Evolutionary conservation across 805 yeast genomes (phyloP).

Genomic region (Cephaloascus albidus): DNA sequence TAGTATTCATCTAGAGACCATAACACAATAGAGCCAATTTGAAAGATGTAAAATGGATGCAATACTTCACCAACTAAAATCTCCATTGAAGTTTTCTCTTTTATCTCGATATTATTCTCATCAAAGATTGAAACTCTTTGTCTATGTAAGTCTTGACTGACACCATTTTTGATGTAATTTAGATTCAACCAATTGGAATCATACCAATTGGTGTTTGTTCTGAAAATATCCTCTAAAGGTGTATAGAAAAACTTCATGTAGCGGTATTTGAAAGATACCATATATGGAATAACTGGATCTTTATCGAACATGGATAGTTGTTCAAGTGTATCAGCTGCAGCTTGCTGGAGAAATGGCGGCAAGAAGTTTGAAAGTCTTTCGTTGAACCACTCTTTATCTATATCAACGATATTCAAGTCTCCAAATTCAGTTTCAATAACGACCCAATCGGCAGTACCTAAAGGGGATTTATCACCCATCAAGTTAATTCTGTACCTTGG

Average conservation of each 20-base stretch:
- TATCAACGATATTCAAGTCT: slow-evolving; percentile 54
- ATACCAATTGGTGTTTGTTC: slow-evolving; percentile 79
- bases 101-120: slow-evolving; percentile 62
- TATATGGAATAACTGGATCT: slow-evolving; percentile 61
- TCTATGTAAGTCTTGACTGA: slow-evolving; percentile 58
- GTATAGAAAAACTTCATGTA: slow-evolving; percentile 76
- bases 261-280: slow-evolving; percentile 71
- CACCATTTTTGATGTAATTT: slow-evolving; percentile 51
- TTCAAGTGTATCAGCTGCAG: slow-evolving; percentile 5
- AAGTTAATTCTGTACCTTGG: slow-evolving; percentile 65
- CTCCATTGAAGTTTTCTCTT: slow-evolving; percentile 56
- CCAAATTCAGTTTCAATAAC: slow-evolving; percentile 93
- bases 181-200: slow-evolving; percentile 69
- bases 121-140: slow-evolving; percentile 74
- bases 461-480: slow-evolving; percentile 54
- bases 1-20: slow-evolving; percentile 92
- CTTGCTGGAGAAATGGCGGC: slow-evolving; percentile 12
- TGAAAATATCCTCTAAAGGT: slow-evolving; percentile 81
- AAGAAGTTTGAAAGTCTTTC: slow-evolving; percentile 66
- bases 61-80: slow-evolving; percentile 78
- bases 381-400: slow-evolving; percentile 55
- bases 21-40: slow-evolving; percentile 79
- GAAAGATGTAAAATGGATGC: slow-evolving; percentile 94
- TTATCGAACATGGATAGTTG: slow-evolving; percentile 12
- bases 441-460: slow-evolving; percentile 86